Evolutionary conservation across 2,329 filamentous ascomycete genomes (phyloP), one percentile per base, ranked within the genome.

Genomic region (Talaromyces sp.): DNA sequence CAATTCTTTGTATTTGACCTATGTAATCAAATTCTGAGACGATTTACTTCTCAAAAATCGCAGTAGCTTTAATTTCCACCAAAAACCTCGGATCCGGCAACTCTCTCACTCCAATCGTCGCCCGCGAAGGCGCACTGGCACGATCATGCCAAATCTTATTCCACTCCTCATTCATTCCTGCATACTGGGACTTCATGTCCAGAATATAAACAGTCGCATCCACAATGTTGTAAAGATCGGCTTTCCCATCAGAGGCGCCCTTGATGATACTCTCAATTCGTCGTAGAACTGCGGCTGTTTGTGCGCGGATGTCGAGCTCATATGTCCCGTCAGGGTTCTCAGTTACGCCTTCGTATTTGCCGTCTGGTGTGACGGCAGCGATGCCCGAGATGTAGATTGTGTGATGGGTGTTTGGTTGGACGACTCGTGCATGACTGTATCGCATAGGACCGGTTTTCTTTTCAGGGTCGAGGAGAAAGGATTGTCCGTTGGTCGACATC

Each of bases 151-250:
- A 78, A 7, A 78, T 68, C 63, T 75, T 74, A 60, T 78, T 78
- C 76, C 76, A 78, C 62, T 75, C 75, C 62, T 76, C 75, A 53
- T 78, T 77, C 75, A 78, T 77, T 15, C 71, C 75, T 5, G 68
- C 67, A 58, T 78, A 77, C 31, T 78, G 66, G 0, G 62, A 65
- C 60, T 75, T 69, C 73, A 77, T 77, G 59, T 78, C 73, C 9
- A 73, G 43, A 5, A 78, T 63, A 54, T 75, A 78, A 10, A 78
- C 73, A 10, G 73, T 71, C 2, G 74, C 65, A 45, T 77, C 73
- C 19, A 77, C 71, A 4, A 76, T 61, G 60, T 76, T 76, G 15
- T 69, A 61, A 15, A 77, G 63, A 51, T 68, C 67, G 0, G 68
- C 74, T 58, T 70, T 71, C 21, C 72, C 72, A 17, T 64, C 64